These are phyloP conservation scores for Mimosa pudica DNA, from an alignment of 306 rosid genomes.

Conservation along the genomic window DNA sequence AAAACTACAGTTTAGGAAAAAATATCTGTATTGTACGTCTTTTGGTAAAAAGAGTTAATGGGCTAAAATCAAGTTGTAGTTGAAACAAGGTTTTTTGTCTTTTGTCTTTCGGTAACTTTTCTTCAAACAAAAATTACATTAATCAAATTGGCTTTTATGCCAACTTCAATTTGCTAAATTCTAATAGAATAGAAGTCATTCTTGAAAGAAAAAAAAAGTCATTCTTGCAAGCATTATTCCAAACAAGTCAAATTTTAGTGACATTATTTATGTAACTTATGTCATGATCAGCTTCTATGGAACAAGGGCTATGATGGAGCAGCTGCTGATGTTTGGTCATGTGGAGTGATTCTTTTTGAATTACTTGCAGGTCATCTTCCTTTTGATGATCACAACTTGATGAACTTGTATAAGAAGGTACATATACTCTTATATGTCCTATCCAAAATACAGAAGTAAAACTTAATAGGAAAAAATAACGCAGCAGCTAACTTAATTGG, in stretches of 20 bases:
- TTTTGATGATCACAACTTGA: conserved; percentile 67
- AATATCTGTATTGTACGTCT: too few relatives aligned
- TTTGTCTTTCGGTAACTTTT: too few relatives aligned
- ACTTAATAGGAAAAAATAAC: not conserved
- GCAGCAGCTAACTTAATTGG: conserved; percentile 13
- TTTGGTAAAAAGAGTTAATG: too few relatives aligned
- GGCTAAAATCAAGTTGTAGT: too few relatives aligned
- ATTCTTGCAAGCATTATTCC: too few relatives aligned
- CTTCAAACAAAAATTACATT: too few relatives aligned
- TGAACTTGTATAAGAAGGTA: conserved; percentile 68
- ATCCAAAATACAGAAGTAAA: not conserved
- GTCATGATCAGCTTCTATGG: conserved; percentile 51
- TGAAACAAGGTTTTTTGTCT: too few relatives aligned
- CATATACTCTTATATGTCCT: not conserved
- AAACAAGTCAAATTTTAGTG: not conserved
- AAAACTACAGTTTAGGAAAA: too few relatives aligned
- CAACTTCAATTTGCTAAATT: too few relatives aligned
- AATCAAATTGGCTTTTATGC: too few relatives aligned
- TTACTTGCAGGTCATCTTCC: conserved; percentile 73
- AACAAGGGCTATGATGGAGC: conserved; percentile 73
- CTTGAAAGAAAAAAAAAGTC: too few relatives aligned
- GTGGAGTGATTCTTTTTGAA: conserved; percentile 84
- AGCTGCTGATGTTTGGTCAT: conserved; percentile 88
- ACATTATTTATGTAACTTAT: not conserved
- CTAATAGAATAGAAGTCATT: too few relatives aligned